A percentile compares a stretch with the other conserved stretches of the same genome.
phyloP scores from a whole-genome alignment of 1,284 basidiomycete species.

The Cutaneotrichosporon sp. region DNA sequence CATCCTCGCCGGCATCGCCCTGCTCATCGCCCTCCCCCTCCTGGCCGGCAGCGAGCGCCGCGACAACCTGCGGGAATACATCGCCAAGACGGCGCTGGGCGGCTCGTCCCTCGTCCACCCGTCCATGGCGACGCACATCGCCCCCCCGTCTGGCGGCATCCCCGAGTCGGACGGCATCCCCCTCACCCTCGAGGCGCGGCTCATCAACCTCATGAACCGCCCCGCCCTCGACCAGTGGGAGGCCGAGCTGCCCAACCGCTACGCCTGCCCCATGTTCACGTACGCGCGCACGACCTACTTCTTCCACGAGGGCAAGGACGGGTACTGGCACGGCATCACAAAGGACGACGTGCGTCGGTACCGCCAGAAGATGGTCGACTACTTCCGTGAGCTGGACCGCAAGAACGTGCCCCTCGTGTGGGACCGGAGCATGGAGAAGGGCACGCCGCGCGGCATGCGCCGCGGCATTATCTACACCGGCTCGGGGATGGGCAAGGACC shows the following conservation, averaged over 20 bases:
- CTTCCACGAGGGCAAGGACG: conserved; percentile 45
- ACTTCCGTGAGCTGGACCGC: conserved; percentile 46
- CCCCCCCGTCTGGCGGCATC: conserved; percentile 36
- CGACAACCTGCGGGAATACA: conserved; percentile 6
- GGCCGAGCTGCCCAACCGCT: conserved; percentile 42
- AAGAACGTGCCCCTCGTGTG: conserved; percentile 50
- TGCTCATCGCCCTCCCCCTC: conserved; percentile 19
- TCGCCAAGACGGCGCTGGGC: conserved; percentile 8
- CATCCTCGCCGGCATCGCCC: conserved; percentile 21
- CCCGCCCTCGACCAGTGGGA: conserved; percentile 50
- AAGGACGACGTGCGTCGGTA: conserved; percentile 45
- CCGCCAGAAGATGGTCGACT: conserved; percentile 49
- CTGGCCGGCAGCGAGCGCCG: conserved; percentile 20
- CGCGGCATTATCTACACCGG: conserved; percentile 55
- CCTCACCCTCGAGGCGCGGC: conserved; percentile 41
- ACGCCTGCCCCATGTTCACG: conserved; percentile 48
- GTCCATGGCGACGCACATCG: conserved; percentile 27
- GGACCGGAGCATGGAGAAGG: conserved; percentile 37
- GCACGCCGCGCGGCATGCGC: conserved; percentile 32
- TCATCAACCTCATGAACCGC: conserved; percentile 36
- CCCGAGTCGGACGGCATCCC: conserved; percentile 33
- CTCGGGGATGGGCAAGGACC: conserved; percentile 51
- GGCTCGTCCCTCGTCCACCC: conserved; percentile 4
- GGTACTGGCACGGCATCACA: conserved; percentile 46
- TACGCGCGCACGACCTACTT: conserved; percentile 51